A percentile compares a stretch with the other conserved stretches of the same genome.
These are phyloP conservation scores for Lactuca saligna DNA, from an alignment of 129 eudicot genomes.

Conservation along the genomic window DNA sequence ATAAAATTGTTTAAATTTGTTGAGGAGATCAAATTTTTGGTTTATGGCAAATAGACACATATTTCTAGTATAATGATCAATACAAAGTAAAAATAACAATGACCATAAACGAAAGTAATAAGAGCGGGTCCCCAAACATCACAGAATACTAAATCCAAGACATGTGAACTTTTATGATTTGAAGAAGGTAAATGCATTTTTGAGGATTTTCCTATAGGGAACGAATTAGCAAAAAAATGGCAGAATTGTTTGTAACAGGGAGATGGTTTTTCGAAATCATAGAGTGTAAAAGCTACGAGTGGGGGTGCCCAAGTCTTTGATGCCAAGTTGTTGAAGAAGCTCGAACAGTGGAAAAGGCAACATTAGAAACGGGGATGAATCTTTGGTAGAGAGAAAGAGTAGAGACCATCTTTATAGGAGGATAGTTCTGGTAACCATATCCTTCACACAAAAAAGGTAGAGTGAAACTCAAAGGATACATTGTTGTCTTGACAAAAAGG, in stretches of 20 bases:
- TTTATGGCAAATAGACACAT: background rate
- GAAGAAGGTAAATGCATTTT: background rate
- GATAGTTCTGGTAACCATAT: background rate
- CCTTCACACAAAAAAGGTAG: background rate
- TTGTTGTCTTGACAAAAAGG: too few species aligned
- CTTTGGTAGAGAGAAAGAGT: slow-evolving; percentile 1
- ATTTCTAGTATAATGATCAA: too few species aligned
- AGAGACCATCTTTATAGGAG: slow-evolving; percentile 1
- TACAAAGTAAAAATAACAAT: too few species aligned
- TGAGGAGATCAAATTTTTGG: slow-evolving; percentile 3
- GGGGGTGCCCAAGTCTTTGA: too few species aligned
- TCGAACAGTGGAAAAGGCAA: background rate
- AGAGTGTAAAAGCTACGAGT: too few species aligned
- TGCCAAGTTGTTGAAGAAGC: too few species aligned
- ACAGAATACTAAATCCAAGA: background rate
- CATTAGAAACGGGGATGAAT: background rate
- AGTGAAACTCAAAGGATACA: too few species aligned
- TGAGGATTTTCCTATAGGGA: background rate
- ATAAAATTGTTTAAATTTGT: background rate
- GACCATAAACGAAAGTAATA: too few species aligned
- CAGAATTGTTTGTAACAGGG: background rate
- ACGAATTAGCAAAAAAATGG: background rate
- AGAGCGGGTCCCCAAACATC: too few species aligned
- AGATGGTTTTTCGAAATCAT: background rate
- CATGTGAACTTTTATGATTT: background rate